Evolutionary conservation across 2,329 filamentous ascomycete species (phyloP), one percentile per base, ranked within the genome.

Genomic region (Fusarium continuum): DNA sequence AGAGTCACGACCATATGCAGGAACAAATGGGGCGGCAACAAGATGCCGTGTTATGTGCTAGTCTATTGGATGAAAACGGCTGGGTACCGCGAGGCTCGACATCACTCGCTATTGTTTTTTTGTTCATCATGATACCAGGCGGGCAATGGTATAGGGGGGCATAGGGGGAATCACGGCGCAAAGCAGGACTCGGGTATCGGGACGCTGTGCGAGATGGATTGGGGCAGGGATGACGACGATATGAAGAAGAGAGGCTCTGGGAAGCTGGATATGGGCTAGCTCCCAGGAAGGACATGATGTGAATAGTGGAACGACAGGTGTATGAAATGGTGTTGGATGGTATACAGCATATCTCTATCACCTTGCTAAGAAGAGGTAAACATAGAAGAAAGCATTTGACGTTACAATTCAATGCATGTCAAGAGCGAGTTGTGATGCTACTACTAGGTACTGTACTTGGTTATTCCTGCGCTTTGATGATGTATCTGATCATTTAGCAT

Each of bases 241-340:
- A 60, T 50, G 59, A 69, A 61, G n/a, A 60, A 47, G 57, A 54
- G 54, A 64, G 61, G 71, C 69, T 73, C 71, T 68, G 63, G 71
- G 66, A 72, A 72, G 61, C 61, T 67, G 68, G 53, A 26, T 52
- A 71, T 64, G 66, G 71, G 70, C 68, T 67, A 73, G 71, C 60
- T 72, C 68, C 70, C 47, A 48, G 50, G 49, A 38, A 48, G 54
- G 52, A 57, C 31, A 52, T 29, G 45, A 31, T 23, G 56, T 34
- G 50, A 53, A 48, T 17, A 23, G 46, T 50, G 46, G 39, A 14
- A 49, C 20, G 38, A 55, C 31, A 23, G 13, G 40, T 25, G 29
- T 34, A 35, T 56, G 29, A 13, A n/a, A 26, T 40, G 28, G 16
- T n/a, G n/a, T n/a, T n/a, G 35, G 35, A 34, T 56, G 46, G 41